These are phyloP conservation scores for Bocquillonia castaneifolia DNA, from an alignment of 441 rosid genomes.

Conservation along the genomic window DNA sequence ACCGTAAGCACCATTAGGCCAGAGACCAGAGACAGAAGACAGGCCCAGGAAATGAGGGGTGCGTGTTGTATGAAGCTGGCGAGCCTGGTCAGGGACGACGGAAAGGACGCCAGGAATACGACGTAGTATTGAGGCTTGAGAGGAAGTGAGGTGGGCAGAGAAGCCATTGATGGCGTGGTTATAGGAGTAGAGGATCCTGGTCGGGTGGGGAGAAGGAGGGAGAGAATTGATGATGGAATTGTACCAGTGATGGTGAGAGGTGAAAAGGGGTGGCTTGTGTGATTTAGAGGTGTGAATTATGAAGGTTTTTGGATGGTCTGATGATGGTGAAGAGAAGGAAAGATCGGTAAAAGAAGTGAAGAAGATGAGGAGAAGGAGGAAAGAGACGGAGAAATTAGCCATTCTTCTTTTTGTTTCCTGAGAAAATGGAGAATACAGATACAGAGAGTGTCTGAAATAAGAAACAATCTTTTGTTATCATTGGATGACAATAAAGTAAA, in stretches of 20 bases:
- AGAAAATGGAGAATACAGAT: slow-evolving; percentile 28
- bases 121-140: too few relatives aligned
- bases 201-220: slow-evolving; percentile 42
- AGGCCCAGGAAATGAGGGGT: too few relatives aligned
- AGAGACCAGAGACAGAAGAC: too few relatives aligned
- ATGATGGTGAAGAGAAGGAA: slow-evolving; percentile 25
- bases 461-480: too few relatives aligned
- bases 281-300: slow-evolving; percentile 58
- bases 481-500: too few relatives aligned
- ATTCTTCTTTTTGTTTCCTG: slow-evolving; percentile 27
- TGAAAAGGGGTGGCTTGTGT: slow-evolving; percentile 54
- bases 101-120: too few relatives aligned
- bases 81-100: too few relatives aligned
- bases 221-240: slow-evolving; percentile 48
- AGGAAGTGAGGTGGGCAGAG: too few relatives aligned
- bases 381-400: slow-evolving; percentile 35
- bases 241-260: slow-evolving; percentile 54
- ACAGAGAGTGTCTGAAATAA: too few relatives aligned
- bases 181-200: slow-evolving; percentile 61
- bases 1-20: too few relatives aligned
- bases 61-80: too few relatives aligned
- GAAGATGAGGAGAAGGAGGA: slow-evolving; percentile 23
- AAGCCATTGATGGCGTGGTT: slow-evolving; percentile 37
- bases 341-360: slow-evolving; percentile 7
- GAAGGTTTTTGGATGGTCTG: slow-evolving; percentile 40